A percentile compares a stretch with the other conserved stretches of the same genome.
Evolutionary conservation across 2,329 filamentous ascomycete genomes (phyloP).

Genomic region (Monosporascus sp.): DNA sequence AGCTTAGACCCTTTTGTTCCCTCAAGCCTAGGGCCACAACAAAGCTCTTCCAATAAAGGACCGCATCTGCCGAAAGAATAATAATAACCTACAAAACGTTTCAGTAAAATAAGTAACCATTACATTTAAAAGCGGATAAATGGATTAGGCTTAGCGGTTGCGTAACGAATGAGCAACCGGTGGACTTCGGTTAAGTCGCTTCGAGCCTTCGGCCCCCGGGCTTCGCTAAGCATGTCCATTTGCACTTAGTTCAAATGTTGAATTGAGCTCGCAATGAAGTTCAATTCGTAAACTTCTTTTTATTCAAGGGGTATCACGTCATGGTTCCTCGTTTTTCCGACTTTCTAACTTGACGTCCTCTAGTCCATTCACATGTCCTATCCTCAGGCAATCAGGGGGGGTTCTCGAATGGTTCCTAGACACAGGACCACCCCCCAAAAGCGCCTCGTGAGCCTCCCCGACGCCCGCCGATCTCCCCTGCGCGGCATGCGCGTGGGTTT

Average conservation of each 20-base stretch:
- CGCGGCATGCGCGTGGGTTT: neutral
- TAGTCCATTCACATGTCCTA: constrained; percentile 14
- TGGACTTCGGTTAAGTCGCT: no score
- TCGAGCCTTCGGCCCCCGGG: no score
- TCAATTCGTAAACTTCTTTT: neutral
- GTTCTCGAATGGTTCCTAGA: constrained; percentile 4
- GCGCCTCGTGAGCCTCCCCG: constrained; percentile 3
- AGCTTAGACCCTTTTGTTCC: no score
- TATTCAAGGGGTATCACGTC: constrained; percentile 9
- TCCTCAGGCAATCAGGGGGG: constrained; percentile 2
- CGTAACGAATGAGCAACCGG: no score
- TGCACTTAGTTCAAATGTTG: neutral
- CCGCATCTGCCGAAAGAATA: no score
- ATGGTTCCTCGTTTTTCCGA: constrained; percentile 6
- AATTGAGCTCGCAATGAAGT: no score
- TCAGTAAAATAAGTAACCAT: no score
- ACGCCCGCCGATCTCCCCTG: neutral
- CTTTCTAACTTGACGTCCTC: constrained; percentile 18
- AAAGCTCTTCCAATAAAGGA: no score
- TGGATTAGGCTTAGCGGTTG: no score
- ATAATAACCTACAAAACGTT: no score
- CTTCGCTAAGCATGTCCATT: neutral
- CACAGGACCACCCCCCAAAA: constrained; percentile 4
- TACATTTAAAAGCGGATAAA: no score
- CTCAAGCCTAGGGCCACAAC: no score